Base-by-base conservation (phyloP, 106 monocot genomes). In the Narthecium ossifragum region DNA sequence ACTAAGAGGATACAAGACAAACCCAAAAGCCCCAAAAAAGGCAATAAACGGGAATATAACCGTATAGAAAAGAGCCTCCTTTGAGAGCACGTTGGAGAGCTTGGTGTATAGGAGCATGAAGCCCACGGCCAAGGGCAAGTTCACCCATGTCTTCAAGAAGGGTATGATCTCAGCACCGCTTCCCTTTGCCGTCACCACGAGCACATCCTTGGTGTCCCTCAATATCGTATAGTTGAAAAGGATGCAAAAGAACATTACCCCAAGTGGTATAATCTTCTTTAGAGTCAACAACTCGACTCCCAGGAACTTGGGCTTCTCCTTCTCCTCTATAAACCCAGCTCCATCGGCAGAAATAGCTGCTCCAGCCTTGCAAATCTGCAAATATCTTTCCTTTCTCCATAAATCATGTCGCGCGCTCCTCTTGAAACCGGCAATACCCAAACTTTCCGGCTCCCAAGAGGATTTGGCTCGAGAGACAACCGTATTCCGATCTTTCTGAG, bases 101-200 rank as follows among this genome's bases (percentile, higher is more conserved):
- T 89, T 89, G 66, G 88, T 85, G 74, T 94, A 94, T 39, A 94
- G 61, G 1, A 94, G 69, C 93, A 94, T 94, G 74, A 94, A 94
- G 5, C 93, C 93, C 22, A 94, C 60, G 12, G 89, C 93, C 93
- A 89, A 85, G 39, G 93, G 93, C 52, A 94, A 77, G 62, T 94
- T 89, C 36, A 93, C 88, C 93, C 93, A 93, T 0, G 88, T 93
- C 70, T 93, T 93, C 36, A 93, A 64, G 71, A 93, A 93, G 15
- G 93, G 93, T 24, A 93, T 93, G 55, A 93, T 93, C 77, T 93
- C 93, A 2, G 93, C 93, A 61, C 89, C 86, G 75, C 93, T 94
- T 8, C 93, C 93, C 59, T 89, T 86, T 1, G 93, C 93, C 11
- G 93, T 89, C 50, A 89, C 89, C 32, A 96, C 94, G 31, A 96